Conservation (phyloP, 768 basidiomycete species). For the Xerocomus spinulosus region DNA sequence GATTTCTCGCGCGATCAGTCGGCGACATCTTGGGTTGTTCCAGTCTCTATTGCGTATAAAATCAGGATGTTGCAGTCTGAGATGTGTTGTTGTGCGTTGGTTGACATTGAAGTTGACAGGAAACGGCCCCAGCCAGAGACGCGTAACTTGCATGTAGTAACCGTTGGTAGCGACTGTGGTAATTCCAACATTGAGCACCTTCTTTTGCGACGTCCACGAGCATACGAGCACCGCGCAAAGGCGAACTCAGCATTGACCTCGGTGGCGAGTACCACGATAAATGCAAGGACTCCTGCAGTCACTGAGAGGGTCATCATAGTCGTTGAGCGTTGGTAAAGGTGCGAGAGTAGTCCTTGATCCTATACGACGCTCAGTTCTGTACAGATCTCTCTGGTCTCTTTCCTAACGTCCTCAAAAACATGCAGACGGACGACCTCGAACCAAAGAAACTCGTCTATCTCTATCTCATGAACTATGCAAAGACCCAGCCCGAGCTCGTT, state of each 20-base stretch:
- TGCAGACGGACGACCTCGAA: conserved; percentile 99
- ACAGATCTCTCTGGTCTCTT: conserved; percentile 90
- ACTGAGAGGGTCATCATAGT: conserved; percentile 94
- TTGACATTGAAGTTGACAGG: no score
- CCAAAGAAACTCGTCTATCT: conserved; percentile 99
- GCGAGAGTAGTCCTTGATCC: conserved; percentile 17
- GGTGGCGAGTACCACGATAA: conserved; percentile 95
- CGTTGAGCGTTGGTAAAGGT: conserved; percentile 99
- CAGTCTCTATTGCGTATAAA: conserved; percentile 89
- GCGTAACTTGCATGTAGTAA: no score
- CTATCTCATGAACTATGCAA: conserved; percentile 99
- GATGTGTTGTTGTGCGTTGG: no score
- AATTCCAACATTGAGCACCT: no score
- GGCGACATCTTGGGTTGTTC: conserved; percentile 77
- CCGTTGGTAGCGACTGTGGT: no score
- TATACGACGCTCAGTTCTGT: conserved; percentile 4
- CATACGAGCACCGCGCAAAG: conserved; percentile 62
- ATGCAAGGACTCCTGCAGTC: conserved; percentile 97
- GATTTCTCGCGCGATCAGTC: conserved; percentile 73
- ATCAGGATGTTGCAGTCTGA: conserved; percentile 50
- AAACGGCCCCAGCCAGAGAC: no score
- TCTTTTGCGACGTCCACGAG: conserved; percentile 37
- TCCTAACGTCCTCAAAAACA: conserved; percentile 98
- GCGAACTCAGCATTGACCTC: conserved; percentile 93
- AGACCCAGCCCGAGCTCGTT: conserved; percentile 97